Evolutionary conservation across 176 grass and related monocot species (phyloP).

Genomic region (Dactylis glomerata): DNA sequence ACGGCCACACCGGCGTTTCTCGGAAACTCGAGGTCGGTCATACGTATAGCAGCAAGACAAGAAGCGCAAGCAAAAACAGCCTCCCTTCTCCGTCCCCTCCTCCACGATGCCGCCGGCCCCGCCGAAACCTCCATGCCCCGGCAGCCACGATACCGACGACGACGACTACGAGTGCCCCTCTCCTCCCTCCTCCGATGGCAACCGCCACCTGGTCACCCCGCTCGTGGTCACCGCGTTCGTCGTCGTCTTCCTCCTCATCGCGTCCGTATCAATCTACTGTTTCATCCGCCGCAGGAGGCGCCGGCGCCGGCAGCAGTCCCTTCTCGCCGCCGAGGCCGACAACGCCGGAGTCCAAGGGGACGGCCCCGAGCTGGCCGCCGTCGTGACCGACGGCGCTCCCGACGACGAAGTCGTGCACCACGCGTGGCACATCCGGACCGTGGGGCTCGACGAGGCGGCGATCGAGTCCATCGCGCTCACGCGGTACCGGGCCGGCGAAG

Average conservation of each 20-base stretch:
- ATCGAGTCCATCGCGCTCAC: slow-evolving; percentile 52
- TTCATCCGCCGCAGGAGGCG: slow-evolving; percentile 25
- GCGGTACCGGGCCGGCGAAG: slow-evolving; percentile 36
- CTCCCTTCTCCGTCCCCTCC: not conserved
- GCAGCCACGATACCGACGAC: not conserved
- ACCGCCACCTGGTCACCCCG: not conserved
- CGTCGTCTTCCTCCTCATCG: not conserved
- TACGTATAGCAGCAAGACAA: not conserved
- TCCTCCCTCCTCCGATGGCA: not conserved
- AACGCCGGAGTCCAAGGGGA: not conserved
- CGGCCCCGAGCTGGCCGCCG: not conserved
- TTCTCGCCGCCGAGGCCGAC: not conserved
- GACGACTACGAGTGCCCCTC: not conserved
- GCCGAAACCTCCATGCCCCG: not conserved
- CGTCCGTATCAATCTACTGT: not conserved
- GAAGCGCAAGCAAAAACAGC: not conserved
- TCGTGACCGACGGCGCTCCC: not conserved
- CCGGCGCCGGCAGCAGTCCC: slow-evolving; percentile 13
- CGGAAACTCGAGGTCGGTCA: not conserved
- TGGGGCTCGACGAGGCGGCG: slow-evolving; percentile 74
- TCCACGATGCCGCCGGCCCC: not conserved
- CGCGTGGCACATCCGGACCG: slow-evolving; percentile 84
- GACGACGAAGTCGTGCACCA: slow-evolving; percentile 50
- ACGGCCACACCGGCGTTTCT: not conserved
- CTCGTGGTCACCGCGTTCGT: not conserved